These are phyloP conservation scores for Strigomonas culicis DNA, from an alignment of 208 protist species.

Conservation along the genomic window DNA sequence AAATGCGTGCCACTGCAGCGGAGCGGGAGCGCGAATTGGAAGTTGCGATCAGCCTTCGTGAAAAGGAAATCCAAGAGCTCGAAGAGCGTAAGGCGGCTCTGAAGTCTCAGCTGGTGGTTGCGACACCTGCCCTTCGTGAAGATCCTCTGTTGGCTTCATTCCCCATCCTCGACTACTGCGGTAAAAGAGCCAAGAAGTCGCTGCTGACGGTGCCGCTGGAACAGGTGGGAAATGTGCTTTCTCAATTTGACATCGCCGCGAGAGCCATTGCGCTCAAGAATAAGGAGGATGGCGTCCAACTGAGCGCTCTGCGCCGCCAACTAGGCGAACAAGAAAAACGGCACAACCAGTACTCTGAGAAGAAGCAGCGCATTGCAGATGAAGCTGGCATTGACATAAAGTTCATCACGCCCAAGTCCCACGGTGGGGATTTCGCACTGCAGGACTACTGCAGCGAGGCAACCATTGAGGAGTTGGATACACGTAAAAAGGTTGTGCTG, in stretches of 20 bases:
- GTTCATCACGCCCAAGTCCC: slow-evolving; percentile 14
- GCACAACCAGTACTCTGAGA: not conserved
- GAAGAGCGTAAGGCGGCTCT: slow-evolving; percentile 46
- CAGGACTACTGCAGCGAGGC: slow-evolving; percentile 23
- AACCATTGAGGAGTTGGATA: slow-evolving; percentile 43
- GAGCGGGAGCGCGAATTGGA: slow-evolving; percentile 69
- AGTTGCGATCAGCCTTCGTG: slow-evolving; percentile 45
- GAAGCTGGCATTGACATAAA: slow-evolving; percentile 38
- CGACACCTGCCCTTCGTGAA: slow-evolving; percentile 20
- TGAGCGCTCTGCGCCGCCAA: slow-evolving; percentile 48
- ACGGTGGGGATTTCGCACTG: slow-evolving; percentile 16
- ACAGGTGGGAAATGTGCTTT: slow-evolving; percentile 61
- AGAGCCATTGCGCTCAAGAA: slow-evolving; percentile 67
- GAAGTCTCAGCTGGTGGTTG: slow-evolving; percentile 36
- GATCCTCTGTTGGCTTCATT: slow-evolving; percentile 57
- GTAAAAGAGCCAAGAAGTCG: slow-evolving; percentile 31
- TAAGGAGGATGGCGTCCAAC: slow-evolving; percentile 29
- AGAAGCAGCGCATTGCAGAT: slow-evolving; percentile 20
- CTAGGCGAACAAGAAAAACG: slow-evolving; percentile 48
- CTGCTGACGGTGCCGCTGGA: slow-evolving; percentile 53
- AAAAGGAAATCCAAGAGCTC: slow-evolving; percentile 61
- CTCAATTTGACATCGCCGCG: slow-evolving; percentile 66
- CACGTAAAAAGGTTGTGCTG: slow-evolving; percentile 41
- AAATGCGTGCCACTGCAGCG: slow-evolving; percentile 45
- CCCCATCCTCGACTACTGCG: slow-evolving; percentile 78